phyloP scores from a whole-genome alignment of 768 basidiomycete genomes.

The Epithele typhae region DNA sequence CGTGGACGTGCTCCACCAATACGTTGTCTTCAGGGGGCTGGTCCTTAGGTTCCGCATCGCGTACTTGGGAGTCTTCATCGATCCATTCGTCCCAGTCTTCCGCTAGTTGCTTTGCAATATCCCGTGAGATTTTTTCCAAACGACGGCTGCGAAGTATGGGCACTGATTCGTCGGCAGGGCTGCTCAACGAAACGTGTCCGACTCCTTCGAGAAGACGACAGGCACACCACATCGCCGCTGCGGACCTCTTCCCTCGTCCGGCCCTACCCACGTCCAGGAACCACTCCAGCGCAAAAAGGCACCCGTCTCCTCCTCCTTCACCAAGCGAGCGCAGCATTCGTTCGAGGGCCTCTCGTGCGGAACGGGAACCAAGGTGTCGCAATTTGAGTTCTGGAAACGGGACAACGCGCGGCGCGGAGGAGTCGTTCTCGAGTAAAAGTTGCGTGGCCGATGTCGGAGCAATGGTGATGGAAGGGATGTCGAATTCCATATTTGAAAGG shows the following conservation, averaged over 20 bases:
- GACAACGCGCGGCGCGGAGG: constrained; percentile 30
- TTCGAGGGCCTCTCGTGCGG: constrained; percentile 51
- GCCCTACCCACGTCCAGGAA: constrained; percentile 53
- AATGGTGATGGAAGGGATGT: constrained; percentile 44
- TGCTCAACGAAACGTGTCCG: constrained; percentile 40
- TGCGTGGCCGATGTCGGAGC: constrained; percentile 47
- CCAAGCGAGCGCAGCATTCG: constrained; percentile 76
- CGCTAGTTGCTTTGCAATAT: constrained; percentile 57
- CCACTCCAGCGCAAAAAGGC: constrained; percentile 81
- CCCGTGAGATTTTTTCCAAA: constrained; percentile 60
- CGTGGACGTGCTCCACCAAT: constrained; percentile 60
- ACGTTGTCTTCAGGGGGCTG: constrained; percentile 29
- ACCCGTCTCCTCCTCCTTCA: constrained; percentile 58
- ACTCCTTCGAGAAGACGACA: constrained; percentile 73
- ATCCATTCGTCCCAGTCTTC: constrained; percentile 63
- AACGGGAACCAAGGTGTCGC: constrained; percentile 47
- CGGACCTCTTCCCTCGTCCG: constrained; percentile 42
- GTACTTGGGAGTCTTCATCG: constrained; percentile 25
- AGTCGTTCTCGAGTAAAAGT: constrained; percentile 50
- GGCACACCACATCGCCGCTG: constrained; percentile 83
- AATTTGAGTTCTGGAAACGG: constrained; percentile 60
- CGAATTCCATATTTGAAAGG: constrained; percentile 76
- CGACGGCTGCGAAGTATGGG: constrained; percentile 35
- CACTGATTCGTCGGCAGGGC: too few relatives aligned
- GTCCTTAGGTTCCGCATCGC: constrained; percentile 18